These are phyloP conservation scores for Zygotorulaspora danielsina DNA, from an alignment of 805 yeast species.

Conservation along the genomic window DNA sequence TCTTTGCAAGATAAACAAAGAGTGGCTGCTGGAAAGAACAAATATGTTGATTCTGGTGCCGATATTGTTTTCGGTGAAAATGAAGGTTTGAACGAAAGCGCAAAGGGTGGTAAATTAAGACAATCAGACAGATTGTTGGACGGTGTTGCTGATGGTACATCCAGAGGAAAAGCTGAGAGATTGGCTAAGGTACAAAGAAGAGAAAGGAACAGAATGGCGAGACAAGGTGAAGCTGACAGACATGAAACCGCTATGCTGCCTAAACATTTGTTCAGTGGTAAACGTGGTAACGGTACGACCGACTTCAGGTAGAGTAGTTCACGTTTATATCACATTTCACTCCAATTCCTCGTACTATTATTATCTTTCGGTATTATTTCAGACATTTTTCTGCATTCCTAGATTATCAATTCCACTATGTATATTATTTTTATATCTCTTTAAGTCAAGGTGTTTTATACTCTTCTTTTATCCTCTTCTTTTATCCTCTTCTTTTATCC, in stretches of 20 bases:
- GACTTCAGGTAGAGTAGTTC: slow-evolving; percentile 57
- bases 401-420: slow-evolving; percentile 1
- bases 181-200: slow-evolving; percentile 86
- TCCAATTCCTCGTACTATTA: background rate
- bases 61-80: slow-evolving; percentile 65
- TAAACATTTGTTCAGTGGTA: slow-evolving; percentile 93
- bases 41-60: slow-evolving; percentile 58
- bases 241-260: slow-evolving; percentile 81
- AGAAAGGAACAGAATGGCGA: slow-evolving; percentile 86
- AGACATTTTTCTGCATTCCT: slow-evolving; percentile 1
- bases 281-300: slow-evolving; percentile 91
- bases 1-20: slow-evolving; percentile 53
- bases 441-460: slow-evolving; percentile 1
- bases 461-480: background rate
- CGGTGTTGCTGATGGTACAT: slow-evolving; percentile 78
- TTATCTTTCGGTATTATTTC: background rate
- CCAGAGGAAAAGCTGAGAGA: slow-evolving; percentile 81
- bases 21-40: slow-evolving; percentile 37
- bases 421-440: slow-evolving; percentile 2
- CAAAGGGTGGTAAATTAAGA: slow-evolving; percentile 41
- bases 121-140: slow-evolving; percentile 81
- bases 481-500: too few relatives aligned
- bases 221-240: slow-evolving; percentile 95
- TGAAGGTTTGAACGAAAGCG: slow-evolving; percentile 34
- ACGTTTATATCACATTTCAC: background rate